phyloP scores from a whole-genome alignment of 371 early-diverging fungal species.

The Rhizomucor pusillus region DNA sequence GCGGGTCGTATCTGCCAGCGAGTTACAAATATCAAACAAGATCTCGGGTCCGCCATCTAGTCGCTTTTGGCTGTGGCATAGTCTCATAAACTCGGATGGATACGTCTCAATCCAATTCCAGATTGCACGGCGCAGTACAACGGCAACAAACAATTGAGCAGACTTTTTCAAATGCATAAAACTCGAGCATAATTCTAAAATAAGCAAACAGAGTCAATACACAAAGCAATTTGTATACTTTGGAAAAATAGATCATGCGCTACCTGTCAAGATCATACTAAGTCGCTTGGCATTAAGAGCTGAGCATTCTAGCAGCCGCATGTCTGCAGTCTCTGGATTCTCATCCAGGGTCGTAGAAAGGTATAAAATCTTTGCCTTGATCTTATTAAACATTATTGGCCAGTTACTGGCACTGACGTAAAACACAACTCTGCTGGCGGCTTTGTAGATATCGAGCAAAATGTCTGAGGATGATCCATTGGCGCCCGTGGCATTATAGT shows the following conservation, averaged over 20 bases:
- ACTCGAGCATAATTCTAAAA: slow-evolving; percentile 58
- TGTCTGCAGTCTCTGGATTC: slow-evolving; percentile 72
- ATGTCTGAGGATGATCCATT: slow-evolving; percentile 43
- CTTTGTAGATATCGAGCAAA: slow-evolving; percentile 62
- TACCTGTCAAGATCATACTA: slow-evolving; percentile 66
- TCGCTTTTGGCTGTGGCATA: slow-evolving; percentile 69
- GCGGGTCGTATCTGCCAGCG: slow-evolving; percentile 67
- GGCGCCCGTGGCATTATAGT: slow-evolving; percentile 30
- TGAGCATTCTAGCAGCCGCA: slow-evolving; percentile 76
- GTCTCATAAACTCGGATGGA: slow-evolving; percentile 71
- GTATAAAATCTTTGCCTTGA: slow-evolving; percentile 57
- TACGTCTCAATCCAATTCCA: slow-evolving; percentile 90
- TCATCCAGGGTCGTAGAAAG: slow-evolving; percentile 62
- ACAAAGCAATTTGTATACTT: neutral
- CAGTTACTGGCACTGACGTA: slow-evolving; percentile 84
- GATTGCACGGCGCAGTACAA: slow-evolving; percentile 71
- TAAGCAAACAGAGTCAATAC: too few species aligned
- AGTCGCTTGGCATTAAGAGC: slow-evolving; percentile 71
- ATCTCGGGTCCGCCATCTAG: slow-evolving; percentile 77
- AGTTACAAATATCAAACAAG: slow-evolving; percentile 74
- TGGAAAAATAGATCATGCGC: too few species aligned
- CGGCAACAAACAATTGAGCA: slow-evolving; percentile 67
- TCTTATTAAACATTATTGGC: slow-evolving; percentile 67
- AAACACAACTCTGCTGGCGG: slow-evolving; percentile 73
- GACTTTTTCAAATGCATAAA: slow-evolving; percentile 68